A percentile compares a stretch with the other conserved stretches of the same genome.
Evolutionary conservation across 2,329 filamentous ascomycete genomes (phyloP).

Genomic region (Purpureocillium lavendulum): DNA sequence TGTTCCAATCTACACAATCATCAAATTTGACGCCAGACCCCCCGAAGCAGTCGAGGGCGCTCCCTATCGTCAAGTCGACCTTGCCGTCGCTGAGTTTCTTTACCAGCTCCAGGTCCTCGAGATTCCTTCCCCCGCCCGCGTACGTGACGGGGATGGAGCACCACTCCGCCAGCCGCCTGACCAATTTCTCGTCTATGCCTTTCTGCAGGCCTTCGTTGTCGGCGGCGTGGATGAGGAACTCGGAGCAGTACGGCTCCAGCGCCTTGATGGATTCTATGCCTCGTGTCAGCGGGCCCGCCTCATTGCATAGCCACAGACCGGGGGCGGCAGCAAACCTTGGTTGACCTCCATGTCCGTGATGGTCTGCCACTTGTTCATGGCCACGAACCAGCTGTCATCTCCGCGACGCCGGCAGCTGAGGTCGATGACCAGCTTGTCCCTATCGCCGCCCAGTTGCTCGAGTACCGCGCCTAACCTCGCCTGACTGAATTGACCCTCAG

Average conservation of each 20-base stretch:
- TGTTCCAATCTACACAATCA: conserved; percentile 87
- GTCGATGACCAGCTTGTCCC: conserved; percentile 81
- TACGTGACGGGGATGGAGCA: conserved; percentile 92
- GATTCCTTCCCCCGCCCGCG: conserved; percentile 79
- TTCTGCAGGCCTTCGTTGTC: conserved; percentile 92
- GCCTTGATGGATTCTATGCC: conserved; percentile 66
- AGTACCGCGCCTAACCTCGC: conserved; percentile 68
- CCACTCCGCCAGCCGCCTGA: conserved; percentile 71
- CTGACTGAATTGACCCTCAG: conserved; percentile 71
- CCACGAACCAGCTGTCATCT: conserved; percentile 78
- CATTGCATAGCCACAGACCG: background rate
- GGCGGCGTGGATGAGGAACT: conserved; percentile 94
- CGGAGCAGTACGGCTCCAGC: conserved; percentile 86
- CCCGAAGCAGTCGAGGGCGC: conserved; percentile 92
- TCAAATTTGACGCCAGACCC: conserved; percentile 78
- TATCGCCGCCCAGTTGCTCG: conserved; percentile 63
- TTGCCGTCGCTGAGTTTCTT: conserved; percentile 69
- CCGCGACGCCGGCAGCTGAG: conserved; percentile 77
- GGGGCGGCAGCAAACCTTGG: conserved; percentile 48
- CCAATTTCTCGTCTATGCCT: conserved; percentile 82
- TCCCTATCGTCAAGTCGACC: conserved; percentile 92
- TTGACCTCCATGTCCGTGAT: conserved; percentile 94
- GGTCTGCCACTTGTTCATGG: conserved; percentile 98
- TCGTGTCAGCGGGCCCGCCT: background rate
- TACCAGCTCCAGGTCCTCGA: conserved; percentile 77